A percentile compares a stretch with the other conserved stretches of the same genome.
Evolutionary conservation across 225 moss, liverwort and hornwort genomes (phyloP).

Genomic region (Rhytidiadelphus loreus): DNA sequence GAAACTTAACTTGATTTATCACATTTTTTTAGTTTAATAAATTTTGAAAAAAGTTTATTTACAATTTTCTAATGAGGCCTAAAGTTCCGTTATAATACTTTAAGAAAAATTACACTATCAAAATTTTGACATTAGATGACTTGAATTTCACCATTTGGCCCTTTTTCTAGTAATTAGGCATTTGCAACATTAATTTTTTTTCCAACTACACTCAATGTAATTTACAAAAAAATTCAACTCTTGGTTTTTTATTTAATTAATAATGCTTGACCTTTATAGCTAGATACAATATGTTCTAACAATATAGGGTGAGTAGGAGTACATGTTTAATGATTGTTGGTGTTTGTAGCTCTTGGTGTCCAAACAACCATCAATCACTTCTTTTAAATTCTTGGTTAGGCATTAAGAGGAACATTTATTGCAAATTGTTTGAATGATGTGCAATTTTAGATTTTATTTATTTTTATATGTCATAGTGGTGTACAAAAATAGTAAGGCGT

Average conservation of each 20-base stretch:
- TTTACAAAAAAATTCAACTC: background rate
- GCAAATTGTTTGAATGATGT: background rate
- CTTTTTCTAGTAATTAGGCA: background rate
- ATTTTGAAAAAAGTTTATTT: background rate
- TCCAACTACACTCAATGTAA: rapidly evolving
- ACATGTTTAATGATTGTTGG: background rate
- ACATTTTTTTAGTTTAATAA: background rate
- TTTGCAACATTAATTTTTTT: background rate
- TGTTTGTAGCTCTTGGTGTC: background rate
- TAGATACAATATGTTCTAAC: no score
- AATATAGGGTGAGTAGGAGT: background rate
- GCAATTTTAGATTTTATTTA: background rate
- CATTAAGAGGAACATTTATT: background rate
- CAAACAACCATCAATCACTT: background rate
- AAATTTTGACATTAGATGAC: background rate
- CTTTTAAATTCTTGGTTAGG: background rate
- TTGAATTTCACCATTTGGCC: background rate
- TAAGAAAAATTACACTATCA: background rate
- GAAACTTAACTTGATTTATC: background rate
- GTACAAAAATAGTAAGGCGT: background rate
- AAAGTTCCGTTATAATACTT: background rate
- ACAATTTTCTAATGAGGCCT: background rate
- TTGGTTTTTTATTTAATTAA: background rate
- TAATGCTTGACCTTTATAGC: background rate
- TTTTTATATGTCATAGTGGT: background rate